Evolutionary conservation across 257 asterid genomes (phyloP).

Genomic region (Marsdenia floribunda): DNA sequence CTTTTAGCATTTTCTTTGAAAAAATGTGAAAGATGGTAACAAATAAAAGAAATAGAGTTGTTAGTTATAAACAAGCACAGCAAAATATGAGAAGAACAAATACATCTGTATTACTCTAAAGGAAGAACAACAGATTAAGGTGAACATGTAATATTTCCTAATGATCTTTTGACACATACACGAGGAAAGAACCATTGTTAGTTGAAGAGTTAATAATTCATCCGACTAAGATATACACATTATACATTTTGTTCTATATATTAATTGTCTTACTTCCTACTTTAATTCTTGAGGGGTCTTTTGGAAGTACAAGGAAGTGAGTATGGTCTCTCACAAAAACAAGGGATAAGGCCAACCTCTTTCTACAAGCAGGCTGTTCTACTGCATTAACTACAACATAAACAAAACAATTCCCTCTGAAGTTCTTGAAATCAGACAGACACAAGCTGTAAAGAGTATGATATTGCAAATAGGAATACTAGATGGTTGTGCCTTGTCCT

Average conservation of each 20-base stretch:
- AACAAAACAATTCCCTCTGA: no score
- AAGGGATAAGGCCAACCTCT: background rate
- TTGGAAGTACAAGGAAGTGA: background rate
- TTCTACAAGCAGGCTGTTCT: background rate
- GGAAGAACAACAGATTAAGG: background rate
- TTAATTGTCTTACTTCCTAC: background rate
- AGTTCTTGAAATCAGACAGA: no score
- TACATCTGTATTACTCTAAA: background rate
- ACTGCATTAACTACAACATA: no score
- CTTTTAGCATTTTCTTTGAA: no score
- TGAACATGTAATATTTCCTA: background rate
- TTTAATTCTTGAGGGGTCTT: background rate
- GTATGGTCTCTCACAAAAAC: background rate
- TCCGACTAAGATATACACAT: background rate
- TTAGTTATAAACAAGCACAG: no score
- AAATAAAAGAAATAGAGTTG: no score
- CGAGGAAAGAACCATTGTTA: background rate
- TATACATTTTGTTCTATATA: background rate
- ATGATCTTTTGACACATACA: background rate
- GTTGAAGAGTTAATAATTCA: background rate
- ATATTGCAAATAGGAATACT: no score
- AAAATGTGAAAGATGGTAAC: no score
- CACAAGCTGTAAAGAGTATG: no score
- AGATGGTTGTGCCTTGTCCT: no score
- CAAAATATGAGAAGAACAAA: no score